Conservation (phyloP, 768 basidiomycete genomes). For the Trametes meyenii region DNA sequence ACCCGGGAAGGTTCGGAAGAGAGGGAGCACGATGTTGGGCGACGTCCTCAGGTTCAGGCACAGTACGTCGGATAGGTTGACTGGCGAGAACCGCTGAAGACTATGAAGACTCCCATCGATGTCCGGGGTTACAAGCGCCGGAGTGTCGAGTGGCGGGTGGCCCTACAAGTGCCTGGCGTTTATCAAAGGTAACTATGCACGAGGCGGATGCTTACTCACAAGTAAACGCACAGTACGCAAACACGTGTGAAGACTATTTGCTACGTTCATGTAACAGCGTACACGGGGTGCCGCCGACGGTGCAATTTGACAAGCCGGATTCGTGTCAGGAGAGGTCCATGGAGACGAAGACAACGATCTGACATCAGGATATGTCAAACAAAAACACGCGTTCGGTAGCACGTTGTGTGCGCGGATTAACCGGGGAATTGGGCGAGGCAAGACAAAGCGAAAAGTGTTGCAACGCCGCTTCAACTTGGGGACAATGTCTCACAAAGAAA, state of each 20-base stretch:
- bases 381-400: neutral
- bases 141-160: neutral
- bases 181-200: neutral
- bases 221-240: neutral
- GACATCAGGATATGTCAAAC: neutral
- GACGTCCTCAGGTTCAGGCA: constrained; percentile 8
- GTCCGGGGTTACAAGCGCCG: neutral
- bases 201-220: neutral
- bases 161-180: constrained; percentile 1
- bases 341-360: no score
- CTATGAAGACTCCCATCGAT: constrained; percentile 3
- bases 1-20: neutral
- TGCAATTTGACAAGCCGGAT: no score
- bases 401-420: neutral
- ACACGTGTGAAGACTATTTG: neutral
- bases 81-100: neutral
- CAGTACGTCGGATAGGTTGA: neutral
- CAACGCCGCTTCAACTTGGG: no score
- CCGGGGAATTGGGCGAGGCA: no score
- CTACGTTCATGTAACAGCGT: no score
- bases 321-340: no score
- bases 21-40: neutral
- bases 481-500: no score
- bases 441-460: no score
- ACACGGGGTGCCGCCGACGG: no score